Conservation (phyloP, 805 yeast species). For the Lipomyces chichibuensis region DNA sequence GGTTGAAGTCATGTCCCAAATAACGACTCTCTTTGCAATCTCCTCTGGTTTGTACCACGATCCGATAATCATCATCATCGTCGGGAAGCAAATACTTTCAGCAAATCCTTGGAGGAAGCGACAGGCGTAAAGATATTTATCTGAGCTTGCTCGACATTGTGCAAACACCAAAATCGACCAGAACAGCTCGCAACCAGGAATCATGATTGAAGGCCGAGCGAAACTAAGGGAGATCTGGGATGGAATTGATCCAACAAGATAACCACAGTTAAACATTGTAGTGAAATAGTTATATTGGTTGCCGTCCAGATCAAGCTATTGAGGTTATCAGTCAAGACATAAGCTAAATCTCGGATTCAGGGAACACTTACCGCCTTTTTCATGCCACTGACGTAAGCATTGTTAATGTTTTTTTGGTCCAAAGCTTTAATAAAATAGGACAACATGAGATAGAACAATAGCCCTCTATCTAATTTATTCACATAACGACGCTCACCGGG, state of each 20-base stretch:
- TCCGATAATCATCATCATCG: conserved; percentile 45
- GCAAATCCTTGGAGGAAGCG: conserved; percentile 50
- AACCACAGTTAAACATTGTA: conserved; percentile 51
- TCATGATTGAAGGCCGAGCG: conserved; percentile 35
- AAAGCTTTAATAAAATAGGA: conserved; percentile 55
- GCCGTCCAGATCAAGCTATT: conserved; percentile 39
- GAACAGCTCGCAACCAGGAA: conserved; percentile 38
- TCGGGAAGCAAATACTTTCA: conserved; percentile 44
- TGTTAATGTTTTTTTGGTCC: conserved; percentile 60
- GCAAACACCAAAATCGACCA: conserved; percentile 48
- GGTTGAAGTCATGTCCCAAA: conserved; percentile 47
- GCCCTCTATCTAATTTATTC: conserved; percentile 43
- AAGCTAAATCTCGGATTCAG: conserved; percentile 24
- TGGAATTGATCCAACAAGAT: conserved; percentile 46
- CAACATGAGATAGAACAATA: conserved; percentile 50
- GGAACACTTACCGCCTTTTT: conserved; percentile 51
- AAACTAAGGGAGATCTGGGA: conserved; percentile 41
- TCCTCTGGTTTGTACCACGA: conserved; percentile 53
- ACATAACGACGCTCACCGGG: conserved; percentile 42
- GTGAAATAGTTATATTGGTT: conserved; percentile 54
- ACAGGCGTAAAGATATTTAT: conserved; percentile 47
- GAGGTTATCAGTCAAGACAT: conserved; percentile 39
- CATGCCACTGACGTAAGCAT: conserved; percentile 72
- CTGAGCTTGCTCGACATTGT: conserved; percentile 42
- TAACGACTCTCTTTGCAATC: conserved; percentile 49